A percentile compares a stretch with the other conserved stretches of the same genome.
phyloP scores from a whole-genome alignment of 768 basidiomycete species.

The Zangia roseola region DNA sequence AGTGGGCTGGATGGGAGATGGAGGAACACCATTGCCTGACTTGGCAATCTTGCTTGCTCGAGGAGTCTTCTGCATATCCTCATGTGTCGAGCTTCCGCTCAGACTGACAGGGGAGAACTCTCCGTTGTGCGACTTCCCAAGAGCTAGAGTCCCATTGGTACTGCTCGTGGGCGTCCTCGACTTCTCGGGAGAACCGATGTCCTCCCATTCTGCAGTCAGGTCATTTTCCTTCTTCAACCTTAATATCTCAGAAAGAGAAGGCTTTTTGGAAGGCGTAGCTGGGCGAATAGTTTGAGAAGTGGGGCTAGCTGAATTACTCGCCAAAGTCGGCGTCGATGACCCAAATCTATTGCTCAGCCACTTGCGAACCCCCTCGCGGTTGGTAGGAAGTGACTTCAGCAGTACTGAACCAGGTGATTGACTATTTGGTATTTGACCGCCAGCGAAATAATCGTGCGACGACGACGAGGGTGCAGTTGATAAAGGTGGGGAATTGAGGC shows the following conservation, averaged over 20 bases:
- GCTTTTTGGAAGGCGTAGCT: conserved; percentile 52
- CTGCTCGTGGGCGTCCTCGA: conserved; percentile 49
- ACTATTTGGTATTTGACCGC: conserved; percentile 24
- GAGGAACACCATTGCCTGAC: conserved; percentile 21
- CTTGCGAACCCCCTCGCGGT: conserved; percentile 74
- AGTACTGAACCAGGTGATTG: conserved; percentile 38
- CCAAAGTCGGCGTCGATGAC: conserved; percentile 40
- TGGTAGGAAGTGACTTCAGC: conserved; percentile 60
- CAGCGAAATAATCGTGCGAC: conserved; percentile 51
- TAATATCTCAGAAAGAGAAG: conserved; percentile 67
- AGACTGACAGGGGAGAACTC: conserved; percentile 30
- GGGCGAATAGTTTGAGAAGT: conserved; percentile 35
- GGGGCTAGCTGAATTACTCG: conserved; percentile 35
- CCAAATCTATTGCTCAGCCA: conserved; percentile 69
- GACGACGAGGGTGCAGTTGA: conserved; percentile 46
- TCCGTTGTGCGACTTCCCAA: conserved; percentile 24
- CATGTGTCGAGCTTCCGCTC: conserved; percentile 27
- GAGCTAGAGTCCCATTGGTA: conserved; percentile 36
- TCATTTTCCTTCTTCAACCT: conserved; percentile 55
- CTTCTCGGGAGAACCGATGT: conserved; percentile 45
- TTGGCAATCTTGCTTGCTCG: conserved; percentile 35
- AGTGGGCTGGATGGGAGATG: conserved; percentile 20
- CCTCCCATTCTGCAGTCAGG: conserved; percentile 64
- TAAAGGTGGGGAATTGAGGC: conserved; percentile 38
- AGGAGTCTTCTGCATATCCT: conserved; percentile 34